Percentiles rank a stretch among this genome's conserved stretches.
These are phyloP conservation scores for Porcisia deanei DNA, from an alignment of 208 protist species.

Conservation along the genomic window DNA sequence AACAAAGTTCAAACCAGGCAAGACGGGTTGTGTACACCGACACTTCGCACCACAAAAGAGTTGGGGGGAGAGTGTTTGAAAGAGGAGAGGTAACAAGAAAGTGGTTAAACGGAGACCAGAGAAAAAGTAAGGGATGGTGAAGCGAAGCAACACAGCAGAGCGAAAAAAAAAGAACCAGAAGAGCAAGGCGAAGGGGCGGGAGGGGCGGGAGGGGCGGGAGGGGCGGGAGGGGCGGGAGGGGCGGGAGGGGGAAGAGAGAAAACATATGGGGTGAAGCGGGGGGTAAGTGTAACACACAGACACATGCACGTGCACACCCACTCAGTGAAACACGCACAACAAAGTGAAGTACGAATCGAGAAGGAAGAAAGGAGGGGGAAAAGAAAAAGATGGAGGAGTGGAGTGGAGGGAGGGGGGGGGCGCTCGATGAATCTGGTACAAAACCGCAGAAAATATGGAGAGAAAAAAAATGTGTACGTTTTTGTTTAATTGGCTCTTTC, in stretches of 20 bases:
- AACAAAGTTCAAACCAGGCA: no score
- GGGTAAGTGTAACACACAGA: not conserved
- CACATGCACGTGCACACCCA: not conserved
- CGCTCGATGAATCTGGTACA: not conserved
- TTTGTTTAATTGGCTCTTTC: no score
- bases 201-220: no score
- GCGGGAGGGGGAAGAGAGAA: no score
- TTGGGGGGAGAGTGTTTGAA: no score
- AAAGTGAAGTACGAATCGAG: no score
- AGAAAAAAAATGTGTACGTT: not conserved
- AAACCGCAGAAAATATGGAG: constrained; percentile 7
- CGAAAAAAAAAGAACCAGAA: not conserved
- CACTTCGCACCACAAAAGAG: no score
- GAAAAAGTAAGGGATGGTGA: not conserved
- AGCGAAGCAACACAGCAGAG: not conserved
- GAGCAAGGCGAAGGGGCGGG: not conserved
- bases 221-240: no score
- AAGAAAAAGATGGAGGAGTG: not conserved
- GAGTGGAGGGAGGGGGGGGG: not conserved
- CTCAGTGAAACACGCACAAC: no score
- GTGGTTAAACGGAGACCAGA: not conserved
- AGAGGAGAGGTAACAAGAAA: not conserved
- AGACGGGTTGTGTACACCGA: no score
- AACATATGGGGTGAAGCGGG: not conserved
- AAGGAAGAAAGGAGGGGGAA: no score